These are phyloP conservation scores for Aspergillus puulaauensis DNA, from an alignment of 2,329 filamentous ascomycete species.

Conservation along the genomic window DNA sequence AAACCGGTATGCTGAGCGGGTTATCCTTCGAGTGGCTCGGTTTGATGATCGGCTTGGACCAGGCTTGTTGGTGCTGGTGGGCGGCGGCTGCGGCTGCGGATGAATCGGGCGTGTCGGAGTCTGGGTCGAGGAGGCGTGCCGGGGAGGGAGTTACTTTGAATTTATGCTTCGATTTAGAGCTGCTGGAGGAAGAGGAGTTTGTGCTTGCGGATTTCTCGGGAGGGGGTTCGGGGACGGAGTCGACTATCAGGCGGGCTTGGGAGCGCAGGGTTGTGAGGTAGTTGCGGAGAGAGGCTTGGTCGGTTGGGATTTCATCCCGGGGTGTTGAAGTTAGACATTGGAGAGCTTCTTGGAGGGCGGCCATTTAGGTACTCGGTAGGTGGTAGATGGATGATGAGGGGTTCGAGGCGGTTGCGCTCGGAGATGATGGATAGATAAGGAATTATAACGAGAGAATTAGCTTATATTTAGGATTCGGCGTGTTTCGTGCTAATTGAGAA, in stretches of 20 bases:
- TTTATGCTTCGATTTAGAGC: not conserved
- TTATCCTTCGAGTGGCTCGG: constrained; percentile 67
- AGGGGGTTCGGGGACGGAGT: constrained; percentile 68
- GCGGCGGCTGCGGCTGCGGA: constrained; percentile 49
- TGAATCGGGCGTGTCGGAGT: no score
- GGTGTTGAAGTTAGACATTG: constrained; percentile 56
- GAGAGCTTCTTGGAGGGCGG: constrained; percentile 59
- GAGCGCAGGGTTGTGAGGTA: constrained; percentile 63
- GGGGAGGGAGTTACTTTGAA: constrained; percentile 49
- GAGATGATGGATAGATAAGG: no score
- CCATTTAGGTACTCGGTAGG: constrained; percentile 43
- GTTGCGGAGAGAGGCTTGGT: constrained; percentile 49
- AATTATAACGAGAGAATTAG: no score
- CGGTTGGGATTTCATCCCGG: constrained; percentile 51
- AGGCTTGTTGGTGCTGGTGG: constrained; percentile 66
- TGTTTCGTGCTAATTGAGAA: no score
- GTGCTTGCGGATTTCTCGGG: constrained; percentile 8
- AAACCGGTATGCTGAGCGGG: constrained; percentile 72
- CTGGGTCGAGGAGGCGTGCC: constrained; percentile 39
- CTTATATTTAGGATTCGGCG: no score
- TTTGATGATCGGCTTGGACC: constrained; percentile 70
- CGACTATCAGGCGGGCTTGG: constrained; percentile 68
- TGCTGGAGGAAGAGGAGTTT: not conserved
- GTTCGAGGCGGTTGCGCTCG: not conserved
- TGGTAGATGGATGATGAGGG: not conserved